These are phyloP conservation scores for Aspergillus sp. DNA, from an alignment of 2,329 filamentous ascomycete genomes.

Conservation along the genomic window DNA sequence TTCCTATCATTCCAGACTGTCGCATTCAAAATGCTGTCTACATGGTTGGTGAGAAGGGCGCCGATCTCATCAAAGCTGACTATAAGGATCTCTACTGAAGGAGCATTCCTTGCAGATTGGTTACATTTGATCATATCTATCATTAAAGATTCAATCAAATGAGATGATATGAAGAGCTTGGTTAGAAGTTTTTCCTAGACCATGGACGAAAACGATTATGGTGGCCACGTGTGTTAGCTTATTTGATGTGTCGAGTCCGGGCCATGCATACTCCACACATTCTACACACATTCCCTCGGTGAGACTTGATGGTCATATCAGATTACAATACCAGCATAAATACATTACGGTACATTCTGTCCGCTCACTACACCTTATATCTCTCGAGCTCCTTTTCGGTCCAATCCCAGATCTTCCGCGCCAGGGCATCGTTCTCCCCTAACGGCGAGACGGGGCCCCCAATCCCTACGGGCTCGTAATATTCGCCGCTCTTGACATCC, in stretches of 20 bases:
- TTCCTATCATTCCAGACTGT: slow-evolving; percentile 49
- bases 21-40: slow-evolving; percentile 55
- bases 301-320: too few species aligned
- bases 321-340: background rate
- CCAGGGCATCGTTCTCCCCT: slow-evolving; percentile 6
- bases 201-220: too few species aligned
- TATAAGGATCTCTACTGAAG: background rate
- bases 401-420: slow-evolving; percentile 10
- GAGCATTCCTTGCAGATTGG: background rate
- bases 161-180: too few species aligned
- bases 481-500: slow-evolving; percentile 4
- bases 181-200: too few species aligned
- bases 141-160: too few species aligned
- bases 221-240: too few species aligned
- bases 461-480: slow-evolving; percentile 7
- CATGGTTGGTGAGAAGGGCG: slow-evolving; percentile 46
- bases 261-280: too few species aligned
- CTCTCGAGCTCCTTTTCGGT: slow-evolving; percentile 7
- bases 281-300: too few species aligned
- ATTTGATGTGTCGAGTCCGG: too few species aligned
- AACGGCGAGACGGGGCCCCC: slow-evolving; percentile 2
- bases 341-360: background rate
- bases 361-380: slow-evolving; percentile 1
- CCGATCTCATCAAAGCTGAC: background rate
- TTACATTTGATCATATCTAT: background rate